phyloP scores from a whole-genome alignment of 2,329 filamentous ascomycete genomes.

The Hypocreales sp. region DNA sequence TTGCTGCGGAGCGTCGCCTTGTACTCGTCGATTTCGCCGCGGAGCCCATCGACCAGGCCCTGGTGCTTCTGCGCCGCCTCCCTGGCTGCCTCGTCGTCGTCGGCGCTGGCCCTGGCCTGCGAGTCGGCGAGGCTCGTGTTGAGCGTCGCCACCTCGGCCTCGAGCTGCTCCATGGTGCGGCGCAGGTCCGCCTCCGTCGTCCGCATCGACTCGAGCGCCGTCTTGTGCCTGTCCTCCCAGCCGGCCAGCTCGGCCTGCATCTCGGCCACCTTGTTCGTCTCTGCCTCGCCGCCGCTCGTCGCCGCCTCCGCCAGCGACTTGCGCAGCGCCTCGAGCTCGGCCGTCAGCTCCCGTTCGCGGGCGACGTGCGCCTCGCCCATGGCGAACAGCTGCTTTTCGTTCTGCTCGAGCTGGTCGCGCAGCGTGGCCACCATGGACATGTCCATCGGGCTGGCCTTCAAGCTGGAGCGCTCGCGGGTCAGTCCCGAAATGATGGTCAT shows the following conservation, averaged over 20 bases:
- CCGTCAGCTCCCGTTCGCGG: constrained; percentile 59
- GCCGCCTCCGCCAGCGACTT: constrained; percentile 27
- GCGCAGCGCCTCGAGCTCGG: constrained; percentile 56
- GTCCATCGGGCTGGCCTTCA: constrained; percentile 73
- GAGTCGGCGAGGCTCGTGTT: constrained; percentile 33
- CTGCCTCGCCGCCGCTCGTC: constrained; percentile 11
- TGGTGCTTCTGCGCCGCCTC: constrained; percentile 40
- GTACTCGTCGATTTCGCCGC: constrained; percentile 67
- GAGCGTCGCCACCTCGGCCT: constrained; percentile 39
- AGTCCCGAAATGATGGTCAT: constrained; percentile 90
- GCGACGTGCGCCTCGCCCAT: constrained; percentile 58
- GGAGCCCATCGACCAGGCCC: constrained; percentile 44
- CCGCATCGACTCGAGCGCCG: constrained; percentile 54
- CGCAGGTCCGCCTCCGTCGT: constrained; percentile 58
- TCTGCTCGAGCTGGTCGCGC: constrained; percentile 76
- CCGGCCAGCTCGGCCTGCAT: constrained; percentile 56
- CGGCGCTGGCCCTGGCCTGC: constrained; percentile 21
- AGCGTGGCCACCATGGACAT: constrained; percentile 80
- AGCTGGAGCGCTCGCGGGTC: constrained; percentile 80
- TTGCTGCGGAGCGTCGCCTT: constrained; percentile 58
- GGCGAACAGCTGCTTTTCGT: constrained; percentile 61
- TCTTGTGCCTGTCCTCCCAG: constrained; percentile 65
- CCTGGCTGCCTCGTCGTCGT: constrained; percentile 22
- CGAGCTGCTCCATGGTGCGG: constrained; percentile 57
- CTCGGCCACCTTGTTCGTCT: constrained; percentile 28